Conservation (phyloP, 192 early-diverging fungal species). For the Martensiomyces pterosporus region DNA sequence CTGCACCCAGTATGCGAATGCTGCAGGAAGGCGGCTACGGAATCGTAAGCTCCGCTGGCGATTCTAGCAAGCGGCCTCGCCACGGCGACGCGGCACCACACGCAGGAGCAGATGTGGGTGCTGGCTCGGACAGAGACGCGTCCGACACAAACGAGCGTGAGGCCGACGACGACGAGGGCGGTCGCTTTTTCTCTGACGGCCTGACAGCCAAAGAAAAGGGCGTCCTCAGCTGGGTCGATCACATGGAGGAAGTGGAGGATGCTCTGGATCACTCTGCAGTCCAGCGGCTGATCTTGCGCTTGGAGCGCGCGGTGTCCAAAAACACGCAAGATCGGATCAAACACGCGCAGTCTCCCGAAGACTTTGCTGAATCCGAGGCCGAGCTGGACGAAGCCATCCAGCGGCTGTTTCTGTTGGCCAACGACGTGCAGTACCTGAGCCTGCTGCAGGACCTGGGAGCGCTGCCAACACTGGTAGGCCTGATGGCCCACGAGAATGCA, state of each 20-base stretch:
- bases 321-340: conserved; percentile 86
- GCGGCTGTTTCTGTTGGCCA: conserved; percentile 65
- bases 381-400: conserved; percentile 92
- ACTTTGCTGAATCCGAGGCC: conserved; percentile 93
- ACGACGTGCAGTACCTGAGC: conserved; percentile 71
- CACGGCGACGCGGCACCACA: not conserved
- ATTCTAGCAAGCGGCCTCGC: not conserved
- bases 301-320: conserved; percentile 81
- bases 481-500: conserved; percentile 90
- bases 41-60: not conserved
- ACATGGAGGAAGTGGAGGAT: conserved; percentile 62
- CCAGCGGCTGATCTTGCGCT: conserved; percentile 71
- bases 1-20: conserved; percentile 31
- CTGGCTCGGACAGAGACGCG: conserved; percentile 1
- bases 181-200: conserved; percentile 81
- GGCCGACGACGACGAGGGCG: conserved; percentile 72
- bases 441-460: conserved; percentile 67
- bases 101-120: not conserved
- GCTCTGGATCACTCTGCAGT: conserved; percentile 63
- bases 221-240: conserved; percentile 81
- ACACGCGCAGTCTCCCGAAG: conserved; percentile 54
- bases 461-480: conserved; percentile 60
- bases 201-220: conserved; percentile 70
- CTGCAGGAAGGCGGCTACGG: conserved; percentile 42
- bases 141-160: too few species aligned